Conservation (phyloP, 225 moss, liverwort and hornwort genomes). For the Lunularia cruciata region DNA sequence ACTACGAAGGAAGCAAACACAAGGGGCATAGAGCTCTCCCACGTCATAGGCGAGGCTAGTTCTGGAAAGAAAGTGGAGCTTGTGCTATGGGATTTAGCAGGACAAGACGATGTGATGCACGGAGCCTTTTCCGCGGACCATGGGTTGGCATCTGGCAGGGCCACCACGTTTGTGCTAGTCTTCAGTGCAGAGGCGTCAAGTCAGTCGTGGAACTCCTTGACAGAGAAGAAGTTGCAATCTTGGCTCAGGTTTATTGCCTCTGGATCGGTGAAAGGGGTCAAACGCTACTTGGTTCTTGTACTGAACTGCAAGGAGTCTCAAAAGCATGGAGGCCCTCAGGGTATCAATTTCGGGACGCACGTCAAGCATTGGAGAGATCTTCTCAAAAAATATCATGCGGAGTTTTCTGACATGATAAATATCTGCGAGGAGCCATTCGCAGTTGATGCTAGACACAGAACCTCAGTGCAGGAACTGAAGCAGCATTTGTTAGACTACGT, state of each 20-base stretch:
- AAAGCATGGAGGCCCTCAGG: background rate
- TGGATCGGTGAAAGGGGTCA: background rate
- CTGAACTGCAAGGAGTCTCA: background rate
- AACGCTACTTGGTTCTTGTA: background rate
- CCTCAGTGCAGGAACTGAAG: background rate
- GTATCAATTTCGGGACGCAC: background rate
- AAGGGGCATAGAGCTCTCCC: constrained; percentile 2
- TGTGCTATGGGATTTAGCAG: constrained; percentile 8
- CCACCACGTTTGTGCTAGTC: constrained; percentile 9
- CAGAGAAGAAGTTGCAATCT: background rate
- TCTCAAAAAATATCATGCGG: background rate
- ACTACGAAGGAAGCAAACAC: background rate
- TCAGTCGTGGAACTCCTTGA: no score
- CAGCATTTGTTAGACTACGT: background rate
- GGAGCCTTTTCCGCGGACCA: constrained; percentile 2
- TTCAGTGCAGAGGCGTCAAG: background rate
- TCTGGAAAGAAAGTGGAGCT: background rate
- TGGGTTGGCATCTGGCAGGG: background rate
- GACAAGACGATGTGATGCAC: constrained; percentile 14
- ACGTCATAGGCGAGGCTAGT: no score
- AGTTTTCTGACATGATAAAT: background rate
- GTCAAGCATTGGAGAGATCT: background rate
- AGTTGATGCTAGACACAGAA: background rate
- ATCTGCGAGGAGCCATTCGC: background rate
- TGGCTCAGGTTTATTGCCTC: constrained; percentile 16